Evolutionary conservation across 768 basidiomycete genomes (phyloP).

Genomic region (Solioccasus polychromus): DNA sequence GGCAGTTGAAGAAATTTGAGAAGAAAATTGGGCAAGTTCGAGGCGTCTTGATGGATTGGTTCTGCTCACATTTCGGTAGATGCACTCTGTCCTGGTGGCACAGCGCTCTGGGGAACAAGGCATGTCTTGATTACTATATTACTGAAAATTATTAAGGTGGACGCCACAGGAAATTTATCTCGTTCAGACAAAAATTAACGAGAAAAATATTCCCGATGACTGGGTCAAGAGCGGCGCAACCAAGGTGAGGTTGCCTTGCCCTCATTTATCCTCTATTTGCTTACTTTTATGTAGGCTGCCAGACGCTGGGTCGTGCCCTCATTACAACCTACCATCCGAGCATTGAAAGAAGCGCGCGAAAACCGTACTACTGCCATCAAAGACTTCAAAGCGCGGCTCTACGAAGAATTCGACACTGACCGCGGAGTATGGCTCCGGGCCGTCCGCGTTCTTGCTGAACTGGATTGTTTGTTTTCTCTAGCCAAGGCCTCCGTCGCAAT

Average conservation of each 20-base stretch:
- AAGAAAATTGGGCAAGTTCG: constrained; percentile 59
- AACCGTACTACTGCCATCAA: constrained; percentile 77
- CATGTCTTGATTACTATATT: constrained; percentile 17
- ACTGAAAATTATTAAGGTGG: constrained; percentile 1
- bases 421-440: constrained; percentile 80
- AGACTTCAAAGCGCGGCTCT: constrained; percentile 78
- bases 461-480: constrained; percentile 94
- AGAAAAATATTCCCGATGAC: constrained; percentile 68
- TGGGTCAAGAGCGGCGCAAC: constrained; percentile 83
- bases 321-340: constrained; percentile 66
- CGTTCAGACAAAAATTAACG: constrained; percentile 62
- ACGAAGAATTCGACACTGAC: constrained; percentile 78
- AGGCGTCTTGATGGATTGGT: constrained; percentile 6
- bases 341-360: constrained; percentile 92
- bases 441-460: constrained; percentile 82
- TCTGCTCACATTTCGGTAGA: constrained; percentile 36
- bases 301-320: constrained; percentile 77
- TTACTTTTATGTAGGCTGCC: constrained; percentile 46
- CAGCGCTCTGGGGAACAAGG: constrained; percentile 82
- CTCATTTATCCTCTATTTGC: background rate
- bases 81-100: constrained; percentile 63
- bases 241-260: constrained; percentile 51
- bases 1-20: constrained; percentile 60
- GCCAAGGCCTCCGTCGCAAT: constrained; percentile 87
- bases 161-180: constrained; percentile 82